Conservation (phyloP, 2,329 filamentous ascomycete species). For the Paecilomyces dactylethromorphus region DNA sequence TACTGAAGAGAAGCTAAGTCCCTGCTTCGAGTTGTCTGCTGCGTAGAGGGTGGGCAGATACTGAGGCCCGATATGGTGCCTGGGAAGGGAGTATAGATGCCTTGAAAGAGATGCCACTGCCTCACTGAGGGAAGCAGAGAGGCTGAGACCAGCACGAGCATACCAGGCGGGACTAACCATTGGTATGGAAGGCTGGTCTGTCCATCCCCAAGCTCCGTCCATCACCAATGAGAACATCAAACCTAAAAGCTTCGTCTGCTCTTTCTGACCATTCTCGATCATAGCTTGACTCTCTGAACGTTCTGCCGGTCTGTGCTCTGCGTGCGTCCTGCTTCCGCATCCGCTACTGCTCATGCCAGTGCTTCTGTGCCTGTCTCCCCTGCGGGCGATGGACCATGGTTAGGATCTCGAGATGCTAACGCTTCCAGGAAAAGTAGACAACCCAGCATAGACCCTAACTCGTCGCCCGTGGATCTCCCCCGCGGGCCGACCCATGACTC, state of each 20-base stretch:
- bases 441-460: neutral
- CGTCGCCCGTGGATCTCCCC: slow-evolving; percentile 12
- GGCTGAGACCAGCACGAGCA: neutral
- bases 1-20: neutral
- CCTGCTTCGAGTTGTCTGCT: neutral
- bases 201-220: neutral
- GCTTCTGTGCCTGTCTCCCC: neutral
- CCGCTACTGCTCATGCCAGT: neutral
- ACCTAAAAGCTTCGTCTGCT: neutral
- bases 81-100: neutral
- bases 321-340: slow-evolving; percentile 13
- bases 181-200: neutral
- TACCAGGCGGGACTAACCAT: neutral
- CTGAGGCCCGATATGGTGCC: neutral
- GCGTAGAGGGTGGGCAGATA: neutral
- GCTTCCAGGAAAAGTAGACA: slow-evolving; percentile 1
- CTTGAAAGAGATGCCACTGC: neutral
- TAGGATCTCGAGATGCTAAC: neutral
- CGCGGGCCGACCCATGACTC: slow-evolving; percentile 15
- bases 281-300: neutral
- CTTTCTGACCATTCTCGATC: neutral
- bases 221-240: neutral
- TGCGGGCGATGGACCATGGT: neutral
- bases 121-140: neutral
- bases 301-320: slow-evolving; percentile 11